These are phyloP conservation scores for Euphrasia confusa DNA, from an alignment of 257 asterid genomes.

Conservation along the genomic window DNA sequence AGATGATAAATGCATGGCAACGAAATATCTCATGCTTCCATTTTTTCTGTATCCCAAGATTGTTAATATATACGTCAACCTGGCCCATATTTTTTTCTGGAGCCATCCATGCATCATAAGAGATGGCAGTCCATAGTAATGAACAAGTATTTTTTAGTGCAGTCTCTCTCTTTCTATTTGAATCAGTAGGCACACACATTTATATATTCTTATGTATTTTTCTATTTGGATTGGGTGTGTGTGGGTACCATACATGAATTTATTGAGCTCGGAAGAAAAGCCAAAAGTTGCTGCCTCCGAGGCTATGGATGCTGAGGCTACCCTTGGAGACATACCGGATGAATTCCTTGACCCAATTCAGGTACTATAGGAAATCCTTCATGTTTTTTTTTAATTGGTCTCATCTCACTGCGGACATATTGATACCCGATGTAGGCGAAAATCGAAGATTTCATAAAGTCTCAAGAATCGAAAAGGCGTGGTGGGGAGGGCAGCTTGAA, in stretches of 20 bases:
- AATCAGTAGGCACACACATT: background rate
- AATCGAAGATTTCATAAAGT: conserved; percentile 65
- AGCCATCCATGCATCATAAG: no score
- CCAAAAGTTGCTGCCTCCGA: conserved; percentile 75
- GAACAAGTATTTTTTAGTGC: no score
- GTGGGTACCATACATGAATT: conserved; percentile 54
- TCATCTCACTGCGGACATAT: conserved; percentile 81
- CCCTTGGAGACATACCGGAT: conserved; percentile 98
- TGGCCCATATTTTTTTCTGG: no score
- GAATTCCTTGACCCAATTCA: conserved; percentile 99
- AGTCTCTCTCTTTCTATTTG: no score
- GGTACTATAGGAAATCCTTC: conserved; percentile 33
- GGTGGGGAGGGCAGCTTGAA: conserved; percentile 35
- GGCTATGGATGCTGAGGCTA: conserved; percentile 93
- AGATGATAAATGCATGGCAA: no score
- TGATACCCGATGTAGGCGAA: conserved; percentile 75
- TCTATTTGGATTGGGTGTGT: conserved; percentile 3
- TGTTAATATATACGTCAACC: no score
- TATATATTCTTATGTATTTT: background rate
- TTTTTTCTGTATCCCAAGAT: no score
- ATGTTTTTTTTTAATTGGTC: conserved; percentile 54
- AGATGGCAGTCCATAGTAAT: no score
- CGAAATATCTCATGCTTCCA: no score
- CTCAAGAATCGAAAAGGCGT: conserved; percentile 43
- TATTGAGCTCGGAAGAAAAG: conserved; percentile 70